Conservation (phyloP, 768 basidiomycete species). For the Lactarius quietus region DNA sequence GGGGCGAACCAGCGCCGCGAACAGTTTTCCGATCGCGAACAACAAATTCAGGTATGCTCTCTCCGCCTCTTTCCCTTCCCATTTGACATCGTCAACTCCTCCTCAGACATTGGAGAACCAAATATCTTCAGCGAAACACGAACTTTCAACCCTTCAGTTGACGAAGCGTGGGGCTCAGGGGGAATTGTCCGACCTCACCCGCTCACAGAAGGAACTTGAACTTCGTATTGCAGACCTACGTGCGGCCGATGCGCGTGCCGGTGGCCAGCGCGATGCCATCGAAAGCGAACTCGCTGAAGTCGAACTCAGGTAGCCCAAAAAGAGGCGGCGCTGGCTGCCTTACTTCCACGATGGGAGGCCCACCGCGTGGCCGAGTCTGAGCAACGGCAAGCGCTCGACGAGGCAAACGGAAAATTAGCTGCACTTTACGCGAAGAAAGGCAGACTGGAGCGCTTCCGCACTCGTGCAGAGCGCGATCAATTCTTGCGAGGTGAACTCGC, state of each 20-base stretch:
- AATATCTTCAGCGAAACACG: conserved; percentile 66
- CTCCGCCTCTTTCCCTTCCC: not conserved
- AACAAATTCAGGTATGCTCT: conserved; percentile 68
- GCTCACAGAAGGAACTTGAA: conserved; percentile 80
- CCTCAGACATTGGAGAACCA: conserved; percentile 68
- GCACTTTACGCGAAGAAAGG: conserved; percentile 90
- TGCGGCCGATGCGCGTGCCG: conserved; percentile 58
- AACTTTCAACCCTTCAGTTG: conserved; percentile 63
- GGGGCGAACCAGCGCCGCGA: conserved; percentile 78
- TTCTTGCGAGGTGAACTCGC: conserved; percentile 79
- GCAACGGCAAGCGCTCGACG: conserved; percentile 68
- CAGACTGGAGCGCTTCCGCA: conserved; percentile 78
- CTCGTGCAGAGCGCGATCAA: conserved; percentile 77
- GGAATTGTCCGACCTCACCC: conserved; percentile 84
- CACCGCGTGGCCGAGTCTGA: conserved; percentile 47
- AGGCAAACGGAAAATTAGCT: conserved; percentile 63
- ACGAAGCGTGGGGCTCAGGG: conserved; percentile 72
- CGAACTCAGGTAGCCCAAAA: conserved; percentile 58
- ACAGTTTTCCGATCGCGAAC: conserved; percentile 79
- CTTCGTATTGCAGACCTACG: conserved; percentile 78
- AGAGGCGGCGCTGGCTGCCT: conserved; percentile 54
- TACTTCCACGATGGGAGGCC: conserved; percentile 70
- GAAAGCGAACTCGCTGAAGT: conserved; percentile 62
- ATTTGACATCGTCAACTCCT: conserved; percentile 1
- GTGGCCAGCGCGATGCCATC: conserved; percentile 59